Evolutionary conservation across 1,284 basidiomycete species (phyloP), one percentile per base, ranked within the genome.

Genomic region (Moesziomyces sp.): DNA sequence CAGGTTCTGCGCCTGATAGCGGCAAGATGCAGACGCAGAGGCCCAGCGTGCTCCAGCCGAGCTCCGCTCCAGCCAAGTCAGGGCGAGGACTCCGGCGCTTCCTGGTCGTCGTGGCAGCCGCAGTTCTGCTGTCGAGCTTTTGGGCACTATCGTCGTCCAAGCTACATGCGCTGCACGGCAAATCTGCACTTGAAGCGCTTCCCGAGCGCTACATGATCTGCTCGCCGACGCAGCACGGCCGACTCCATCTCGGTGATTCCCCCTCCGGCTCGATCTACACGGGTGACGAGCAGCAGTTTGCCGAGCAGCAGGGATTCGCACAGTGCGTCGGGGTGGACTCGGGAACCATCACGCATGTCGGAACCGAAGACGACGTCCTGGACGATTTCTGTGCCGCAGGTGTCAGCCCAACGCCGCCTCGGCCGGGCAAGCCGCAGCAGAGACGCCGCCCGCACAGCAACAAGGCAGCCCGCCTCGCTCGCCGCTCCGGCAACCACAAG

Each of bases 281-380:
- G 3, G 65, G 60, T 9, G 65, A 74, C 50, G 66, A 74, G 33
- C 30, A 43, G n/a, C 52, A 38, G 5, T 63, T 73, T n/a, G 43
- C 52, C 1, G 11, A 57, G 26, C 28, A 52, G 11, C 13, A 46
- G 21, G 71, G 61, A 5, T 74, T 67, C 46, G 48, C 62, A 4
- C 51, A 74, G n/a, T 74, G 71, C 26, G 58, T 74, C 0, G 71
- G 45, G 21, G 65, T 74, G 5, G 33, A 64, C 0, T 14, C 45
- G 5, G 65, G 65, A 0, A 6, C 54, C 30, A 56, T 74, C 44
- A 59, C 52, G 0, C 54, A 69, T 26, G 58, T 69, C 0, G 71
- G 65, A 3, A 10, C 28, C 1, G 58, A 65, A 35, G 8, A 30
- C 0, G 38, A 61, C 18, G 71, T 74, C 0, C 28, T 69, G 5